Evolutionary conservation across 768 basidiomycete species (phyloP), one percentile per base, ranked within the genome.

Genomic region (Termitomyces bulborhizus): DNA sequence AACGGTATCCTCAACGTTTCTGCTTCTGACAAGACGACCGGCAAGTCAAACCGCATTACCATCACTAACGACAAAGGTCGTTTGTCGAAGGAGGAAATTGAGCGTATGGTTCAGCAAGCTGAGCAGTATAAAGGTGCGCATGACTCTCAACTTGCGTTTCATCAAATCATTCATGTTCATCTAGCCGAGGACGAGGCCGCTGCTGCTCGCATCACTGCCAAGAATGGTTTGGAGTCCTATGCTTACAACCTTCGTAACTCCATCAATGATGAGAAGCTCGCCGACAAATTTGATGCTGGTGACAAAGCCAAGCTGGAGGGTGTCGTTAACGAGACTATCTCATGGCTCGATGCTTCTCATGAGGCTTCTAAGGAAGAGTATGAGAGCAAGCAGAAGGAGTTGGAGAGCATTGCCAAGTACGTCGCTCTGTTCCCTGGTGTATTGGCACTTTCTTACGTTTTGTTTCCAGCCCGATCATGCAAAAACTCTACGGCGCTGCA

Each of bases 51-150:
- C 71, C 88, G 90, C 59, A 93, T 93, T 68, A 94, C 92, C 57
- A 94, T 94, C 73, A 93, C 89, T 64, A 93, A 93, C 71, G 94
- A 97, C 79, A 95, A 98, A 78, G 93, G 94, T 43, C 93, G 95
- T 72, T 75, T 98, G 62, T 93, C 90, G 60, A 92, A 96, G 77
- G 95, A 98, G 72, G 95, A 98, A 69, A 98, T 98, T 59, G 95
- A 98, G 71, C 90, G 93, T 69, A 98, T 98, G 95, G 92, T 98
- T 43, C 68, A 71, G 57, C 95, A 97, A 69, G 95, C 95, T 53
- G 94, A 96, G 83, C 85, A 85, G 69, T 95, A 93, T 80, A 93
- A 88, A 74, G 76, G 84, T 81, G 71, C 26, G 49, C n/a, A 7
- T 27, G 3, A 49, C 0, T 11, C 1, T 13, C n/a, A 27, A 3